Base-by-base conservation (phyloP, 1,139 yeast species). In the Candida gigantensis region DNA sequence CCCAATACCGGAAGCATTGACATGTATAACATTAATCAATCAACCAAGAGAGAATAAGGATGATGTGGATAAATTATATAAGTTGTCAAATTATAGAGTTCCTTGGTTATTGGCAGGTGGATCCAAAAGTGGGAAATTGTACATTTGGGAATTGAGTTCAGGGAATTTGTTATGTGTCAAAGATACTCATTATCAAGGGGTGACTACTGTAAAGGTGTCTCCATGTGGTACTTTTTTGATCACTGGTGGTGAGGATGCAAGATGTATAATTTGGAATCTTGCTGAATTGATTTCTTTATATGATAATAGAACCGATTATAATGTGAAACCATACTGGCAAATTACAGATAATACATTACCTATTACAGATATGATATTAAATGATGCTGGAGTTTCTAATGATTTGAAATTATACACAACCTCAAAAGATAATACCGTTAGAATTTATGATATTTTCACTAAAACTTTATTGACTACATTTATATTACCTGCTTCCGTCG, bases 131-230 rank as follows among this genome's bases (percentile, higher is more conserved):
- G 98, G 97, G 10, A 77, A 82, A 50, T 49, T 92, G 15, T 85
- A 84, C 53, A 58, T 90, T 3, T 92, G 98, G 97, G 96, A 87
- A 49, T 53, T 88, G 36, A 58, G 72, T n/a, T 82, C 94, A 3
- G 97, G 98, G 1, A 65, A 79, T 32, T 66, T 92, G 40, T 52
- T 90, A 24, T 72, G 78, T 43, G 92, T 81, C 7, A 79, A 79
- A 51, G 92, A 87, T 35, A 84, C 88, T 1, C 98, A 92, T 62
- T 92, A 88, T 59, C 97, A 90, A 59, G 72, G 74, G 5, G 72
- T 89, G 10, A 74, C 83, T 0, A 70, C 69, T 23, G 57, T 90
- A 18, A 69, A 68, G 43, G 78, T 85, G 48, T 68, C 86, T 2
- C 13, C 26, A n/a, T 84, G 89, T 52, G 92, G 92, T 5, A 74